phyloP scores from a whole-genome alignment of 169 alveolate species.

The Amoebophrya sp. region DNA sequence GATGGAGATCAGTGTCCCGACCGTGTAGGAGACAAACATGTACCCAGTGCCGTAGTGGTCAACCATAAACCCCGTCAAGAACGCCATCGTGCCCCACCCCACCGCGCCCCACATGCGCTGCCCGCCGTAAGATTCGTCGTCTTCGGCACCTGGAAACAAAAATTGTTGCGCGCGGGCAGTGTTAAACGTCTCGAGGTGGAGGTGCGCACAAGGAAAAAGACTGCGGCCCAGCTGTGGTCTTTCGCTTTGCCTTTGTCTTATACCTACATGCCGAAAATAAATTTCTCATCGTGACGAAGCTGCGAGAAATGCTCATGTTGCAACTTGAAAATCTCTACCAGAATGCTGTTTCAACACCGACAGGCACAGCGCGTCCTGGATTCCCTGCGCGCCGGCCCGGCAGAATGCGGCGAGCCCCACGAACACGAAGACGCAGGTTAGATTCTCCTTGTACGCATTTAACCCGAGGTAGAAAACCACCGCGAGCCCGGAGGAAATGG shows the following conservation, averaged over 20 bases:
- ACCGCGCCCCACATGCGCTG: conserved; percentile 35
- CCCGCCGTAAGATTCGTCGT: conserved; percentile 12
- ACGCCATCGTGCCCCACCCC: conserved; percentile 30
- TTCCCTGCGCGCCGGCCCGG: conserved; percentile 14
- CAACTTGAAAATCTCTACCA: too few relatives aligned
- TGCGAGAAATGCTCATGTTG: too few relatives aligned
- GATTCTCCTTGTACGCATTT: not conserved
- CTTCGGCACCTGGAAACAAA: too few relatives aligned
- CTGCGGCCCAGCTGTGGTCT: too few relatives aligned
- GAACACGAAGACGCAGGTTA: not conserved
- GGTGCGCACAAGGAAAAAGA: too few relatives aligned
- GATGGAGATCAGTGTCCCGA: not conserved
- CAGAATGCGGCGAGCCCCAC: not conserved
- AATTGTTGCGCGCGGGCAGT: too few relatives aligned
- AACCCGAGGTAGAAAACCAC: not conserved
- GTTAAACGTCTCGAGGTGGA: too few relatives aligned
- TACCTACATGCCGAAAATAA: too few relatives aligned
- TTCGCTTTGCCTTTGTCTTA: too few relatives aligned
- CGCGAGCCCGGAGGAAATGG: not conserved
- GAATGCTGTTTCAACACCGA: not conserved
- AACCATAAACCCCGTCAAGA: not conserved
- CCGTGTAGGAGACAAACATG: not conserved
- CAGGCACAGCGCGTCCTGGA: not conserved
- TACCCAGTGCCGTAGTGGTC: not conserved
- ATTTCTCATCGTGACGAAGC: too few relatives aligned